Base-by-base conservation (phyloP, 2,329 filamentous ascomycete species). In the Neoscytalidium dimidiatum region DNA sequence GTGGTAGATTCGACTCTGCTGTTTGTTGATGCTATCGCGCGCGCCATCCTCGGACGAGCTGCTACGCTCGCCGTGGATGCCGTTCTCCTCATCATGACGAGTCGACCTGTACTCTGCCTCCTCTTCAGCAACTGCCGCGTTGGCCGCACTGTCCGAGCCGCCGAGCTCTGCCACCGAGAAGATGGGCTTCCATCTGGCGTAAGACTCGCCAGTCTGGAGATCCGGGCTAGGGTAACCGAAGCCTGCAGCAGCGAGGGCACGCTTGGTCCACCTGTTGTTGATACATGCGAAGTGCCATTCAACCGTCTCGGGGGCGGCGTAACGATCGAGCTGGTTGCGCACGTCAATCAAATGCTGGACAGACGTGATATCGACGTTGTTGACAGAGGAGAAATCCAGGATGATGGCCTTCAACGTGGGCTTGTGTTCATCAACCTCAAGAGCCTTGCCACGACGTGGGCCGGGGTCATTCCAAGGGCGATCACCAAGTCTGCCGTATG, bases 221-320 rank as follows among this genome's bases (percentile, higher is more conserved):
- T 80, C 71, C 0, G 84, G 80, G 0, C 88, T 87, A 2, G 92
- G 93, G 74, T 90, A 93, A 1, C 94, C 94, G 73, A 98, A 98
- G 13, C 94, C 94, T 26, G 91, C 94, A 1, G 91, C 88, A 3
- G 90, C 90, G 48, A 98, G 88, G 4, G 92, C 94, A 33, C 93
- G 90, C 81, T 97, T 97, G 26, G 93, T 94, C 94, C 94, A 97
- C 65, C 92, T 87, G 82, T 95, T 97, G 80, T 90, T 93, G 80
- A 98, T 91, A 78, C 89, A 90, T n/a, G 94, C 92, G 68, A 98
- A 90, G 78, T 98, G 95, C 94, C 94, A 98, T 75, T 97, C 92
- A 4, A 98, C 94, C 2, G 85, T 83, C 21, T 93, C 88, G 0
- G 94, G 94, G 0, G 90, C 78, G 0, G 92, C 86, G 74, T 97